Evolutionary conservation across 23 red algal species (phyloP).

Genomic region (Chondrus crispus): DNA sequence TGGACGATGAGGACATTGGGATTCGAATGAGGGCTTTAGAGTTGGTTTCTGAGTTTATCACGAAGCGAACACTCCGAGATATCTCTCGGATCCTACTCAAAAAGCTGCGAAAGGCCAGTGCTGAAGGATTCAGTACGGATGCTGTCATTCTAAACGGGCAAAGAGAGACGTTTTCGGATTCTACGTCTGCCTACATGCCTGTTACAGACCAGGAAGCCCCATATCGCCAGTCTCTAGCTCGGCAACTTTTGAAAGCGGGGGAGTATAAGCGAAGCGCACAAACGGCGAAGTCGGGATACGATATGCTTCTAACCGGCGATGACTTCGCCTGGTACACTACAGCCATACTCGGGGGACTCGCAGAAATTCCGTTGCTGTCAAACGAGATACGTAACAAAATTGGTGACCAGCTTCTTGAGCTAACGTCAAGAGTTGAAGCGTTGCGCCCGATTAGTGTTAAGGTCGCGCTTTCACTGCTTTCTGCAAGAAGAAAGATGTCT

Average conservation of each 20-base stretch:
- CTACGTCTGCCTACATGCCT: neutral
- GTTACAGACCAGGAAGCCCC: constrained; percentile 49
- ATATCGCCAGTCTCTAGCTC: constrained; percentile 50
- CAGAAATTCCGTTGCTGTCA: constrained; percentile 56
- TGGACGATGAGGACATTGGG: constrained; percentile 84
- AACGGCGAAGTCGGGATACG: constrained; percentile 40
- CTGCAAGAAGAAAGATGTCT: neutral
- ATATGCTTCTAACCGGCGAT: constrained; percentile 51
- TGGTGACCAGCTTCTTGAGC: constrained; percentile 68
- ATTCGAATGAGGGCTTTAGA: constrained; percentile 90
- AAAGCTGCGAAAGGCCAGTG: constrained; percentile 46
- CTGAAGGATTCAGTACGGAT: neutral
- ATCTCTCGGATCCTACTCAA: constrained; percentile 53
- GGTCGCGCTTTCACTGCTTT: constrained; percentile 40
- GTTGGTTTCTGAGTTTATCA: constrained; percentile 65
- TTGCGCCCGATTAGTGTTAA: constrained; percentile 54
- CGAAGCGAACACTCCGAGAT: constrained; percentile 53
- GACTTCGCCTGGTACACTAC: constrained; percentile 83
- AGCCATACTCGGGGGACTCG: constrained; percentile 67
- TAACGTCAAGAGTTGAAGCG: constrained; percentile 73
- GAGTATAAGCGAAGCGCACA: constrained; percentile 27
- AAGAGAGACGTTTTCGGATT: neutral
- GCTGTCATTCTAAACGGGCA: neutral
- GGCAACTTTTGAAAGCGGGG: constrained; percentile 40
- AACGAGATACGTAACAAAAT: constrained; percentile 27